phyloP scores from a whole-genome alignment of 306 rosid species.

The Rosa persica region DNA sequence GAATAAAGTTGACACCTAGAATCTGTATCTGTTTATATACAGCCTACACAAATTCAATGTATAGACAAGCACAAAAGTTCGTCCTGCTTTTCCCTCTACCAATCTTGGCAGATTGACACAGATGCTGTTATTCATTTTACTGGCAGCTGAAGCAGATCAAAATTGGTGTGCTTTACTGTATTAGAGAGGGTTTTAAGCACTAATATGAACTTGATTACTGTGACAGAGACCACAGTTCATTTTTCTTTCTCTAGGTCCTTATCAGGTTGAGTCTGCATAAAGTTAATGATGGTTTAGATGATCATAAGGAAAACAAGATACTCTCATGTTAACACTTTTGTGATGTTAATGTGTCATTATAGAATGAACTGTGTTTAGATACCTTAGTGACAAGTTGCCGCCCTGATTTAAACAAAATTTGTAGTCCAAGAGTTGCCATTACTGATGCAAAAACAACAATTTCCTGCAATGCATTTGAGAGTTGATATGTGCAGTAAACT shows the following conservation, averaged over 20 bases:
- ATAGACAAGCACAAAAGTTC: background rate
- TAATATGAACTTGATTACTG: background rate
- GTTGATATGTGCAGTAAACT: background rate
- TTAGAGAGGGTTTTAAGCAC: background rate
- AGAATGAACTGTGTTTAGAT: background rate
- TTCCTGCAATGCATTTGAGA: constrained; percentile 50
- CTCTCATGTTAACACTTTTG: background rate
- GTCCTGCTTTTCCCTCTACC: background rate
- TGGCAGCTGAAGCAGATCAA: background rate
- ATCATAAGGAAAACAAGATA: background rate
- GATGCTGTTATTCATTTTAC: background rate
- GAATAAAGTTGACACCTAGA: background rate
- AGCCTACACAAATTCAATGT: too few relatives aligned
- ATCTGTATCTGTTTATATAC: too few relatives aligned
- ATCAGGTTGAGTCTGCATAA: background rate
- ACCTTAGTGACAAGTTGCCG: constrained; percentile 68
- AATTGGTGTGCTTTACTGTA: too few relatives aligned
- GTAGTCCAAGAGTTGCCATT: constrained; percentile 93
- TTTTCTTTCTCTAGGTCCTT: background rate
- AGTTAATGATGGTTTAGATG: background rate
- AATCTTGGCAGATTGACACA: background rate
- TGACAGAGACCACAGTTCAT: background rate
- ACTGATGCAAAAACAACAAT: constrained; percentile 87
- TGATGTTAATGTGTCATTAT: background rate
- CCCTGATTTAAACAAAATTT: constrained; percentile 75